These are phyloP conservation scores for Colletotrichum sojae DNA, from an alignment of 2,329 filamentous ascomycete genomes.

Conservation along the genomic window DNA sequence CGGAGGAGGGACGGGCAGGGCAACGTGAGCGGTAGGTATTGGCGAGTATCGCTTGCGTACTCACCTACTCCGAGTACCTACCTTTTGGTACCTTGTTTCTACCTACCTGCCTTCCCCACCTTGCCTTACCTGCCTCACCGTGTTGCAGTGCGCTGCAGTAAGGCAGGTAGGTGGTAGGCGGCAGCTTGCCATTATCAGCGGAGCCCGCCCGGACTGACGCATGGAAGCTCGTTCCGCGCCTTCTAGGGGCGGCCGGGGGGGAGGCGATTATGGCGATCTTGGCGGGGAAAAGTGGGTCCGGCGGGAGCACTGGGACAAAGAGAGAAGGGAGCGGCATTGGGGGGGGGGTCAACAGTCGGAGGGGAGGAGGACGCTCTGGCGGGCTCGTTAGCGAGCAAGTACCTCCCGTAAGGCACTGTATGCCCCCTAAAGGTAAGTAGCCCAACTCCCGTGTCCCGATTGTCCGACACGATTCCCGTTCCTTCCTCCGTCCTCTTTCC, in stretches of 20 bases:
- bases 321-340: neutral
- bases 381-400: neutral
- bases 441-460: too few species aligned
- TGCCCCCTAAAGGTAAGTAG: too few species aligned
- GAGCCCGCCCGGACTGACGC: slow-evolving; percentile 36
- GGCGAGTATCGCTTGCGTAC: slow-evolving; percentile 17
- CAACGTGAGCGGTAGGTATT: slow-evolving; percentile 6
- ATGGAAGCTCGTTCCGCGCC: slow-evolving; percentile 38
- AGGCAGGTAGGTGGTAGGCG: neutral
- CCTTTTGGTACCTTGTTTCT: neutral
- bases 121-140: too few species aligned
- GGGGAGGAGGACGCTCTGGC: neutral
- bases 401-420: too few species aligned
- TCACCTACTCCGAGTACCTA: neutral
- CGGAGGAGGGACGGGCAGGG: neutral
- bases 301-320: neutral
- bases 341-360: neutral
- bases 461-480: too few species aligned
- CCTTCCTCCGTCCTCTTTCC: too few species aligned
- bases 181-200: slow-evolving; percentile 23
- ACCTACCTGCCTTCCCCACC: too few species aligned
- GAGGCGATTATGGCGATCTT: slow-evolving; percentile 16
- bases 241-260: slow-evolving; percentile 31
- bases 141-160: neutral
- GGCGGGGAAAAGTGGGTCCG: slow-evolving; percentile 13